phyloP scores from a whole-genome alignment of 495 filamentous ascomycete species.

The Penicillium goetzii region DNA sequence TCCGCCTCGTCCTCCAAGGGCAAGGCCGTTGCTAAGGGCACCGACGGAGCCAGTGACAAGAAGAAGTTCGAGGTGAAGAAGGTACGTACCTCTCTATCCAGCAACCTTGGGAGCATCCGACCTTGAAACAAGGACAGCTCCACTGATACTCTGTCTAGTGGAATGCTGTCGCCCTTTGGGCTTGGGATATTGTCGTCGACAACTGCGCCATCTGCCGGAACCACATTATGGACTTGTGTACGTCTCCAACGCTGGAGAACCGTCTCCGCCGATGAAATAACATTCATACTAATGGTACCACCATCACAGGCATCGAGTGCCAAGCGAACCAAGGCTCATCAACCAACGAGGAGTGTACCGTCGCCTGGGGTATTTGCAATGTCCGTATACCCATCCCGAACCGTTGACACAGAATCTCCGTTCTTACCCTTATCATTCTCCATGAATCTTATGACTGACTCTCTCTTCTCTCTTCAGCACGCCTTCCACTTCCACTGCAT shows the following conservation, averaged over 20 bases:
- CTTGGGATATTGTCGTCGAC: slow-evolving; percentile 99
- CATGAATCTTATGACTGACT: slow-evolving; percentile 13
- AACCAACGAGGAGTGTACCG: slow-evolving; percentile 96
- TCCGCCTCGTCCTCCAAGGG: slow-evolving; percentile 56
- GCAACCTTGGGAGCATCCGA: slow-evolving; percentile 19
- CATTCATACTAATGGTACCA: slow-evolving; percentile 3
- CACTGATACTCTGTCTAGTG: slow-evolving; percentile 60
- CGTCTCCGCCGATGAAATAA: neutral
- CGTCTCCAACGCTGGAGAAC: slow-evolving; percentile 25
- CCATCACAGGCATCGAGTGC: slow-evolving; percentile 82
- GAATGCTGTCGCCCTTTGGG: slow-evolving; percentile 99
- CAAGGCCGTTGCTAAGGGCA: slow-evolving; percentile 63
- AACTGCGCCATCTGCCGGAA: slow-evolving; percentile 99
- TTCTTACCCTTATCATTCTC: neutral
- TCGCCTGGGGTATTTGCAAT: slow-evolving; percentile 99
- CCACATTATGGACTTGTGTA: slow-evolving; percentile 99
- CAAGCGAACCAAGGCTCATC: slow-evolving; percentile 99
- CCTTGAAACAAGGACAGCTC: slow-evolving; percentile 10
- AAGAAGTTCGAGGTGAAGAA: slow-evolving; percentile 99
- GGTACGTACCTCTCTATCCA: slow-evolving; percentile 58
- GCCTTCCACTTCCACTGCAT: slow-evolving; percentile 99
- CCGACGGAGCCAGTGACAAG: slow-evolving; percentile 68
- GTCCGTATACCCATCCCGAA: slow-evolving; percentile 55
- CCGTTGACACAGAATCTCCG: neutral
- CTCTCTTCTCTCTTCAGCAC: slow-evolving; percentile 61